These are phyloP conservation scores for Linum trigynum DNA, from an alignment of 345 rosid genomes.

Conservation along the genomic window DNA sequence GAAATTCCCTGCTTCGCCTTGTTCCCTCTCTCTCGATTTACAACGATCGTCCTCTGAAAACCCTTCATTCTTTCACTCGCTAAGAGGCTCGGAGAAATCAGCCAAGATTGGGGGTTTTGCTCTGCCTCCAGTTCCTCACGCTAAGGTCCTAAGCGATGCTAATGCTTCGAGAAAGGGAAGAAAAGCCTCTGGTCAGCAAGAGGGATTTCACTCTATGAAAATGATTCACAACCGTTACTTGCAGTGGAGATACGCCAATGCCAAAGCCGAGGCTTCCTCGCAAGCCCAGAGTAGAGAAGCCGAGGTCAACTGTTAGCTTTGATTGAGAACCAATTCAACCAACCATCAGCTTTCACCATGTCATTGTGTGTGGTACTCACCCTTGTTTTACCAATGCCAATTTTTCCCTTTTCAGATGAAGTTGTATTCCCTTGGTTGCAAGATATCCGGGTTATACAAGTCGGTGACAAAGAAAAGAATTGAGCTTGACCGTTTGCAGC, in stretches of 20 bases:
- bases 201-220: conserved; percentile 49
- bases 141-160: conserved; percentile 26
- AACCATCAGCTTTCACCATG: not conserved
- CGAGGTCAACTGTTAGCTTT: conserved; percentile 37
- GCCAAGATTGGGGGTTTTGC: conserved; percentile 21
- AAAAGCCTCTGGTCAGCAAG: conserved; percentile 44
- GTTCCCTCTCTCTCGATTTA: conserved; percentile 29
- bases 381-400: not conserved
- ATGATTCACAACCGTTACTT: conserved; percentile 63
- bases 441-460: conserved; percentile 45
- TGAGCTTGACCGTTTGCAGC: conserved; percentile 38
- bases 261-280: conserved; percentile 47
- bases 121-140: conserved; percentile 46
- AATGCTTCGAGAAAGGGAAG: conserved; percentile 27
- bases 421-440: conserved; percentile 47
- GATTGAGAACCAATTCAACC: not conserved
- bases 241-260: conserved; percentile 86
- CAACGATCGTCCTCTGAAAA: conserved; percentile 15
- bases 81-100: conserved; percentile 17
- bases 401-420: conserved; percentile 36
- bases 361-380: not conserved
- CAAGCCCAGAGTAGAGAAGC: conserved; percentile 52
- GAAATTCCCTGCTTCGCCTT: conserved; percentile 22
- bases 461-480: conserved; percentile 54
- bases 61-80: conserved; percentile 15